A percentile compares a stretch with the other conserved stretches of the same genome.
Evolutionary conservation across 2,329 filamentous ascomycete species (phyloP).

Genomic region (Mariannaea elegans): DNA sequence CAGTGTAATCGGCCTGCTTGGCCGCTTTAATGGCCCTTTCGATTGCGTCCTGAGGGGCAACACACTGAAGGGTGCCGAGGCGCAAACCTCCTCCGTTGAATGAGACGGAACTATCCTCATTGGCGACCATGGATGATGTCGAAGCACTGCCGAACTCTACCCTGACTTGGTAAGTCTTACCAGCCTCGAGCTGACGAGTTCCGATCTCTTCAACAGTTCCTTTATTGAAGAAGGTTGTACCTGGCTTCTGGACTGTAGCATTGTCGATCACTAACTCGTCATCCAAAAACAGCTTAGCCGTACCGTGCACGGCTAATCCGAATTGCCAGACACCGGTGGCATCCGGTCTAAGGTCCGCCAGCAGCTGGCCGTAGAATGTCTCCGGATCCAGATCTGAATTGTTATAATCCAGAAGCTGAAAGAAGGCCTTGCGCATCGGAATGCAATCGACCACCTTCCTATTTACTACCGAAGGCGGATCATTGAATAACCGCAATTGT

Average conservation of each 20-base stretch:
- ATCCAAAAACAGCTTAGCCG: constrained; percentile 44
- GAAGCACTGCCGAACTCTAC: constrained; percentile 14
- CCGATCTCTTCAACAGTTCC: constrained; percentile 45
- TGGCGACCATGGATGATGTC: too few species aligned
- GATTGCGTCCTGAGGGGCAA: too few species aligned
- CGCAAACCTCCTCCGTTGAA: too few species aligned
- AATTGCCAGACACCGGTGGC: constrained; percentile 41
- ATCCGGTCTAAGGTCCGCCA: constrained; percentile 29
- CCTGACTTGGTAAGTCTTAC: constrained; percentile 21
- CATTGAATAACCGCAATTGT: constrained; percentile 11
- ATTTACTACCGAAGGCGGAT: background rate
- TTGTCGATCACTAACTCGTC: constrained; percentile 44
- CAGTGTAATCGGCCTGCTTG: too few species aligned
- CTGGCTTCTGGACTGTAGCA: constrained; percentile 39
- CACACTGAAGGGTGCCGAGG: too few species aligned
- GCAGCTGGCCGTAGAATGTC: constrained; percentile 33
- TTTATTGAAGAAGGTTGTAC: constrained; percentile 46
- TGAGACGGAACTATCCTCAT: too few species aligned
- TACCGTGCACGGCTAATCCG: constrained; percentile 43
- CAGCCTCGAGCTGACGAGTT: background rate
- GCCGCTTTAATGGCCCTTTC: too few species aligned
- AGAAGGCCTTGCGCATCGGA: background rate
- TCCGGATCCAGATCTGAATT: constrained; percentile 24
- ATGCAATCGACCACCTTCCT: constrained; percentile 28
- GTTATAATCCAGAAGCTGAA: constrained; percentile 35